Percentiles rank a stretch among this genome's conserved stretches.
Evolutionary conservation across 2,329 filamentous ascomycete species (phyloP).

Genomic region (Fusarium subglutinans): DNA sequence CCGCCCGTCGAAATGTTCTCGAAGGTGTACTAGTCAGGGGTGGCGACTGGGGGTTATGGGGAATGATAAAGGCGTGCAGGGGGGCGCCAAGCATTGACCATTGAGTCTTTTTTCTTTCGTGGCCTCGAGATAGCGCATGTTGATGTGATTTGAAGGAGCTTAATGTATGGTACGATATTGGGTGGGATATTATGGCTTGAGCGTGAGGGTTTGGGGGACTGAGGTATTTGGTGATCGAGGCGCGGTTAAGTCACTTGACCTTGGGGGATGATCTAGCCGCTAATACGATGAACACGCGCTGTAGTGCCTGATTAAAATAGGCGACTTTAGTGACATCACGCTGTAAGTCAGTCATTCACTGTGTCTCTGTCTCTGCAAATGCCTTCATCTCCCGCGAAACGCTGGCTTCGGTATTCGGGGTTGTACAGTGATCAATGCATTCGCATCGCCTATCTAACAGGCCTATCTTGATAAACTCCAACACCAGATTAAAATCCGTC

Average conservation of each 20-base stretch:
- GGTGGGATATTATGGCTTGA: not conserved
- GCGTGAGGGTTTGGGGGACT: not conserved
- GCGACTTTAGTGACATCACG: not conserved
- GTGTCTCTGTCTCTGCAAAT: not conserved
- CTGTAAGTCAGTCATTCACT: not conserved
- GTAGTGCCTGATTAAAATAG: not conserved
- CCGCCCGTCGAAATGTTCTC: conserved; percentile 28
- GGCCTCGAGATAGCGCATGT: not conserved
- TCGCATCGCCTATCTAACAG: conserved; percentile 27
- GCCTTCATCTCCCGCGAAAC: not conserved
- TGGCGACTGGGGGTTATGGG: not conserved
- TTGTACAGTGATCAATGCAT: conserved; percentile 19
- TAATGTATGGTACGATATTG: conserved; percentile 12
- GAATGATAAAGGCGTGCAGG: conserved; percentile 19
- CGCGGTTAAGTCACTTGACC: conserved; percentile 23
- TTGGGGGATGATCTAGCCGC: not conserved
- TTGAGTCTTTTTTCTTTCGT: conserved; percentile 6
- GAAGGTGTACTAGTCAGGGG: conserved; percentile 29
- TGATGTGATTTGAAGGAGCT: not conserved
- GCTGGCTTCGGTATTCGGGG: conserved; percentile 18
- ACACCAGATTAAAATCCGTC: conserved; percentile 22
- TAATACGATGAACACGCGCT: not conserved
- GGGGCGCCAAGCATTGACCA: conserved; percentile 17
- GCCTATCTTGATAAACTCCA: conserved; percentile 26
- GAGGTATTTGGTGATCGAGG: not conserved